Base-by-base conservation (phyloP, 306 rosid species). In the Cucumis hystrix region DNA sequence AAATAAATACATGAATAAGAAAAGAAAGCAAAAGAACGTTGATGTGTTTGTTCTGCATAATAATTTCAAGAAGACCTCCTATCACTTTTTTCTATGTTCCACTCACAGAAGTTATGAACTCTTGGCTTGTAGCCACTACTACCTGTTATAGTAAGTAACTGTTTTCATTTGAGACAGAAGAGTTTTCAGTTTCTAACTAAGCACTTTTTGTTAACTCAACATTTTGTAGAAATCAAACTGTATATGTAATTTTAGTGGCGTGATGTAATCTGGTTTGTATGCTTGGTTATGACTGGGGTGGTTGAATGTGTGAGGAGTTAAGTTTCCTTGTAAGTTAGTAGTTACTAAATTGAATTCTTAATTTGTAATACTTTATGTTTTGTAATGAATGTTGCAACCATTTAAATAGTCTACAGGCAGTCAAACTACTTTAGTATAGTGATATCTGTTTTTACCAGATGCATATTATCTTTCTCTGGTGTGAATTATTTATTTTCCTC, bases 401-500 rank as follows among this genome's bases (percentile, higher is more conserved):
- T 63, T 68, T 41, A 25, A 61, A 59, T 20, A 10, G 20, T 20
- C 6, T 68, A 68, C 55, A 20, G 7, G 13, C 15, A 11, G 74
- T 68, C 55, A 68, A 68, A 68, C 11, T 41, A 68, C 74, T 68
- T 35, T 35, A 35, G 47, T 64, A 33, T 13, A 12, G 23, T 1
- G 55, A 41, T 41, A n/a, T 68, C 35, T 23, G 61, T 49, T 72
- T 71, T 5, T 72, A 23, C 75, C 5, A 45, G 57, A 51, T 7
- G 15, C 25, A 51, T 49, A 15, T 52, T 72, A 49, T 49, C 16
- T 72, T 72, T 33, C 61, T 17, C 28, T 51, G 77, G 37, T 52
- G 13, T 51, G 47, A 25, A 51, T 28, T 51, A 25, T 8, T 39
- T 60, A 82, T 81, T 89, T 81, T 67, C 61, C 78, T 9, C 39